Base-by-base conservation (phyloP, 805 yeast species). In the Limtongia smithiae region DNA sequence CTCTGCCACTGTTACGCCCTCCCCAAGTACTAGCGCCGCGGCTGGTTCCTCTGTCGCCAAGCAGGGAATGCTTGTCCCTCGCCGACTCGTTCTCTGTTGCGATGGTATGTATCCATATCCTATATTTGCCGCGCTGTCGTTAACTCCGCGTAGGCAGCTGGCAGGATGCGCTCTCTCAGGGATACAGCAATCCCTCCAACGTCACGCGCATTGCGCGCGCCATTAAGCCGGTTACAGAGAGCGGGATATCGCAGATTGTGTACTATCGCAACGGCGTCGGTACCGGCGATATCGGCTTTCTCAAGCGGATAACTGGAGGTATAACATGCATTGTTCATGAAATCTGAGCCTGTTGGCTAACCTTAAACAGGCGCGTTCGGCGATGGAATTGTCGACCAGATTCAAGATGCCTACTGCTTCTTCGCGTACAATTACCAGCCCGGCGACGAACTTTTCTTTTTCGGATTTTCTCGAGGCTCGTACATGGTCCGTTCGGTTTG, bases 401-500 rank as follows among this genome's bases (percentile, higher is more conserved):
- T 52, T 25, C 37, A 38, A 21, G 44, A 42, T 3, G 55, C 37
- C 2, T 54, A 54, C 37, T 27, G 50, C 18, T 53, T 41, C 36
- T 18, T 54, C 11, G 44, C 51, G 12, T 44, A 41, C 27, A 54
- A 54, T 31, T 54, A 53, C 25, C 22, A 41, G 5, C 15, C n/a
- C 14, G 58, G 55, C 18, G 58, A 54, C 20, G 51, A 50, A 28
- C 21, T 54, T 8, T 54, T 44, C 36, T 41, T 54, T 28, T 54
- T 54, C 28, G 58, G 58, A 2, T 54, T 48, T 32, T 50, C 55
- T 12, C 33, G 58, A 11, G 56, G 56, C 9, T 44, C 56, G 12
- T 48, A 37, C 36, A 32, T 45, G 40, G 56, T 40, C 11, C 42
- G 56, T 7, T 34, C 47, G 6, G 33, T 49, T 14, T 36, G 57